Evolutionary conservation across 306 rosid genomes (phyloP).

Genomic region (Styphnolobium japonicum): DNA sequence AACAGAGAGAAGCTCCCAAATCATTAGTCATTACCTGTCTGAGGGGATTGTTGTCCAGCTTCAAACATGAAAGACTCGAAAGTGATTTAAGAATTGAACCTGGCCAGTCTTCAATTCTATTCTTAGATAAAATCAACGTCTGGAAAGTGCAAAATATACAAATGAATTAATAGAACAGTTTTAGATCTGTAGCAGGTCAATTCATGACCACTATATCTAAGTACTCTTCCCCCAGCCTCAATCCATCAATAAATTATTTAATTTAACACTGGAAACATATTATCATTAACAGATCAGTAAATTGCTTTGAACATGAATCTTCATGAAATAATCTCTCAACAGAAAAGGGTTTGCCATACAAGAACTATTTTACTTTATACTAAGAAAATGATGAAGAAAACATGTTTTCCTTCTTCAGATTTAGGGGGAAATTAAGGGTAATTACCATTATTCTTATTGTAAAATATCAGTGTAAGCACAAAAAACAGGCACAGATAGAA

Average conservation of each 20-base stretch:
- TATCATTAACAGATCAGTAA: constrained; percentile 6
- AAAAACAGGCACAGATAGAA: neutral
- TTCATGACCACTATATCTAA: constrained; percentile 10
- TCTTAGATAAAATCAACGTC: constrained; percentile 76
- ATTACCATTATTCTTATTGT: neutral
- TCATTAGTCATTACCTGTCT: constrained; percentile 57
- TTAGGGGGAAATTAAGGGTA: neutral
- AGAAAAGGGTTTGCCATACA: constrained; percentile 2
- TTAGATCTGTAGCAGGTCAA: constrained; percentile 22
- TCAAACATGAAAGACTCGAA: constrained; percentile 66
- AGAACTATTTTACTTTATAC: neutral
- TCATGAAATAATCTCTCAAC: neutral
- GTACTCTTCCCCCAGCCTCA: constrained; percentile 17
- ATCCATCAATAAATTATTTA: constrained; percentile 4
- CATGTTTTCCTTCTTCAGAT: neutral
- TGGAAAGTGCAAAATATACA: constrained; percentile 45
- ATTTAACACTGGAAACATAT: constrained; percentile 1
- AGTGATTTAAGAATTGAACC: constrained; percentile 67
- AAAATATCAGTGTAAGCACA: neutral
- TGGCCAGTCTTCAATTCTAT: constrained; percentile 88
- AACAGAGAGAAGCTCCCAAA: constrained; percentile 1
- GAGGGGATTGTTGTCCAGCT: constrained; percentile 81
- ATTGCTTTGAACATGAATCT: neutral
- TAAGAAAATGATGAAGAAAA: neutral
- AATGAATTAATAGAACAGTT: constrained; percentile 22